Evolutionary conservation across 2,329 filamentous ascomycete genomes (phyloP).

Genomic region (Chalaropsis ovoidea): DNA sequence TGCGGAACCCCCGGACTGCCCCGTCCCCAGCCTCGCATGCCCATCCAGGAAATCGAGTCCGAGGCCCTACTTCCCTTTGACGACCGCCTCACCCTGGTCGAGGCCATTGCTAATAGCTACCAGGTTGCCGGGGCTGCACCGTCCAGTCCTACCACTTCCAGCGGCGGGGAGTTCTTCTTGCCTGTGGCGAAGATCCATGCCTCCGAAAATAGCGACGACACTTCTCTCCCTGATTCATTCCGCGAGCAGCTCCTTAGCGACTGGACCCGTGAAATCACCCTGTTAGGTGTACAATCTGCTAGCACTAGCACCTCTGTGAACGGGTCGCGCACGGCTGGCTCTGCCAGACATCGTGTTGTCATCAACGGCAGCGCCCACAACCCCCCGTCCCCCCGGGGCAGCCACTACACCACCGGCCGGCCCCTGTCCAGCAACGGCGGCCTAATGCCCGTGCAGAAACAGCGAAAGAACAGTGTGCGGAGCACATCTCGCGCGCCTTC

Average conservation of each 20-base stretch:
- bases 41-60: slow-evolving; percentile 46
- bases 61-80: slow-evolving; percentile 66
- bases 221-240: slow-evolving; percentile 51
- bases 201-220: slow-evolving; percentile 36
- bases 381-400: slow-evolving; percentile 33
- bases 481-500: slow-evolving; percentile 42
- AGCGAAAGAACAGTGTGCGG: slow-evolving; percentile 46
- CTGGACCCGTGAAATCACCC: slow-evolving; percentile 68
- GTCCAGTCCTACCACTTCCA: slow-evolving; percentile 59
- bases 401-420: slow-evolving; percentile 41
- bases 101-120: slow-evolving; percentile 64
- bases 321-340: slow-evolving; percentile 57
- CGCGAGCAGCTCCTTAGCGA: slow-evolving; percentile 66
- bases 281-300: slow-evolving; percentile 57
- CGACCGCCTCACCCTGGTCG: slow-evolving; percentile 59
- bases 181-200: slow-evolving; percentile 13
- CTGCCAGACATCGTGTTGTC: slow-evolving; percentile 47
- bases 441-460: slow-evolving; percentile 34
- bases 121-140: slow-evolving; percentile 54
- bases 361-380: slow-evolving; percentile 42
- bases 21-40: slow-evolving; percentile 38
- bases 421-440: slow-evolving; percentile 38
- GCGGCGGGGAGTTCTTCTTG: slow-evolving; percentile 40
- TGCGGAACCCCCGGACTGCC: slow-evolving; percentile 46
- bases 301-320: slow-evolving; percentile 64